Conservation (phyloP, 805 yeast species). For the Hanseniaspora vineae region DNA sequence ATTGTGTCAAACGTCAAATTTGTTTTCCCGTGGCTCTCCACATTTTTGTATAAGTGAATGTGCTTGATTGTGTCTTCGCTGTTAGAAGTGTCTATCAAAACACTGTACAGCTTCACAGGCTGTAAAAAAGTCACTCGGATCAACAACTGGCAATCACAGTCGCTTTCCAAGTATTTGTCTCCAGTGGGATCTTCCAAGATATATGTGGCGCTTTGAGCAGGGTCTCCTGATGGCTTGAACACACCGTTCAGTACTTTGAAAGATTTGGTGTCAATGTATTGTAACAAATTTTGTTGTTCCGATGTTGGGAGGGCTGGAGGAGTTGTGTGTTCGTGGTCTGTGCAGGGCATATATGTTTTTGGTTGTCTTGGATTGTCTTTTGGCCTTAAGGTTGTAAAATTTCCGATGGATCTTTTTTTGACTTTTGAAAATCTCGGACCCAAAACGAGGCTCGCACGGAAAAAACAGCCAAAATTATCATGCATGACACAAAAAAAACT, state of each 20-base stretch:
- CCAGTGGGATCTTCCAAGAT: constrained; percentile 31
- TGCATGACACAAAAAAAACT: too few species aligned
- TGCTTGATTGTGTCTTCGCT: constrained; percentile 50
- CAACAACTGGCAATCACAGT: constrained; percentile 72
- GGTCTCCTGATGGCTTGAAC: constrained; percentile 30
- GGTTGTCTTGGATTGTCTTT: background rate
- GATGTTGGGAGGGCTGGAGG: constrained; percentile 61
- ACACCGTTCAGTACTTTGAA: constrained; percentile 52
- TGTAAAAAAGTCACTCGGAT: constrained; percentile 72
- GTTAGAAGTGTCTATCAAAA: constrained; percentile 34
- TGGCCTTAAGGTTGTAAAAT: too few species aligned
- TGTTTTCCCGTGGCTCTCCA: constrained; percentile 19
- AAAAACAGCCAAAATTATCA: too few species aligned
- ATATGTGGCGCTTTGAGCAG: constrained; percentile 17
- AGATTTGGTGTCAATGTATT: constrained; percentile 45
- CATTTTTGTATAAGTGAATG: constrained; percentile 62
- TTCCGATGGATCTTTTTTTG: too few species aligned
- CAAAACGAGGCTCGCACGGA: too few species aligned
- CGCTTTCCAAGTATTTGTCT: constrained; percentile 44
- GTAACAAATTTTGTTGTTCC: constrained; percentile 51
- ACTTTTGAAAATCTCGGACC: too few species aligned
- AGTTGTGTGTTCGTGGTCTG: constrained; percentile 29
- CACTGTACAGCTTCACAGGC: constrained; percentile 57
- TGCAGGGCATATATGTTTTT: constrained; percentile 5
- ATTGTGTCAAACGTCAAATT: constrained; percentile 64